Base-by-base conservation (phyloP, 1,284 basidiomycete species). In the Xerocomus amazonicus region DNA sequence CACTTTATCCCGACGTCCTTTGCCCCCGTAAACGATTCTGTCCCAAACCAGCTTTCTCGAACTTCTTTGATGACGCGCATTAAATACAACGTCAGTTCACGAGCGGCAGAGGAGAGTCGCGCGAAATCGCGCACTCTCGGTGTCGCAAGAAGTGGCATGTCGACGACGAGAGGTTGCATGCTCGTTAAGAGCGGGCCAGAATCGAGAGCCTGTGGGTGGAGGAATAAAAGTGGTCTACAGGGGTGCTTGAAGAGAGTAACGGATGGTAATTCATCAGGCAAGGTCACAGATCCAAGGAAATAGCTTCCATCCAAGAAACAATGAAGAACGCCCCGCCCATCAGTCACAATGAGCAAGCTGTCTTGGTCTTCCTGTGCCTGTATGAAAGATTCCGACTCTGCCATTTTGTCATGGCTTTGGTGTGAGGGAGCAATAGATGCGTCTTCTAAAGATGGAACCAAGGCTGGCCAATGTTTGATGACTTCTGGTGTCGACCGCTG, bases 231-330 rank as follows among this genome's bases (percentile, higher is more conserved):
- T 27, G 78, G 73, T 13, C 62, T 60, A 46, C 65, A 63, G 34
- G 73, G 72, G 53, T 77, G 69, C 60, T 82, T 84, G 65, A 74
- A 72, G 34, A 86, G 57, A 36, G 76, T 70, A 35, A 68, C 60
- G 26, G 69, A 65, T 67, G 63, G 45, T 56, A 56, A 35, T 71
- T 74, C 34, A 79, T 55, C 35, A 58, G 61, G 54, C 19, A 64
- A 51, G 53, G 48, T 41, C 37, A 87, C 66, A 32, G 77, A 72
- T 33, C 92, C 92, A 31, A 95, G 74, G 40, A 85, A 79, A 68
- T 88, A 92, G 52, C 80, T 80, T 23, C 92, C 92, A 60, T 94
- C 90, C 43, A 93, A 71, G 65, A 82, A 90, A 56, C 71, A 77
- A 61, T 83, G 76, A 42, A 88, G 62, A 52, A 65, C 63, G 6